Evolutionary conservation across 129 eudicot genomes (phyloP), one percentile per base, ranked within the genome.

Genomic region (Tagetes erecta): DNA sequence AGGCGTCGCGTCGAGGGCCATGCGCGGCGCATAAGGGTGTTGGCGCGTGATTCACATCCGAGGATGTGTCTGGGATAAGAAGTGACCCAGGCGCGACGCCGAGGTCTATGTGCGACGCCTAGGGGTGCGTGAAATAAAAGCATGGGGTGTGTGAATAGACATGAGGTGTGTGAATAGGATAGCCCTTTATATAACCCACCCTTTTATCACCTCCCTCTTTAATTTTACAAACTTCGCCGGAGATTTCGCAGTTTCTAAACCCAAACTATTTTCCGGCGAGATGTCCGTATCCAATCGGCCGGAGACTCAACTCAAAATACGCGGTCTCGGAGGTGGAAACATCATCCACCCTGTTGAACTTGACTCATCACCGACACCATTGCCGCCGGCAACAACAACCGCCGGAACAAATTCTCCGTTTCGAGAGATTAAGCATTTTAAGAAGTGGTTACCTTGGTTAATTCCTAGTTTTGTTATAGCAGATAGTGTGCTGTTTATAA

Each of bases 371-470:
- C 70, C 76, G 10, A 27, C 74, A 35, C 67, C 80, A 30, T 56
- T 40, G 50, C 69, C 42, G 56, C 44, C 65, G 3, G 10, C 75
- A 62, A 13, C 47, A 68, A 56, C 74, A 35, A 38, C 74, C 45
- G 74, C 40, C 14, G 80, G 80, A 44, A 76, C 71, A 3, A 80
- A 78, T 58, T 81, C 83, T 11, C 79, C 75, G 13, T 85, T 70
- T 75, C 73, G 82, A 31, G 89, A 86, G 52, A 71, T 90, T 0
- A 92, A 87, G 80, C 92, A 87, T 57, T 87, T 70, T 59, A 90
- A 86, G 82, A 90, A 83, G 72, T 88, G 95, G 95, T 13, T 83
- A 6, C 78, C 98, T 0, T 93, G 98, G 98, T 60, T 93, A 75
- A 88, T 90, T 3, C 92, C 96, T 31, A 30, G 36, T 2, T 87